Percentiles rank a stretch among this genome's conserved stretches.
Evolutionary conservation across 495 filamentous ascomycete genomes (phyloP).

Genomic region (Xylaria longipes): DNA sequence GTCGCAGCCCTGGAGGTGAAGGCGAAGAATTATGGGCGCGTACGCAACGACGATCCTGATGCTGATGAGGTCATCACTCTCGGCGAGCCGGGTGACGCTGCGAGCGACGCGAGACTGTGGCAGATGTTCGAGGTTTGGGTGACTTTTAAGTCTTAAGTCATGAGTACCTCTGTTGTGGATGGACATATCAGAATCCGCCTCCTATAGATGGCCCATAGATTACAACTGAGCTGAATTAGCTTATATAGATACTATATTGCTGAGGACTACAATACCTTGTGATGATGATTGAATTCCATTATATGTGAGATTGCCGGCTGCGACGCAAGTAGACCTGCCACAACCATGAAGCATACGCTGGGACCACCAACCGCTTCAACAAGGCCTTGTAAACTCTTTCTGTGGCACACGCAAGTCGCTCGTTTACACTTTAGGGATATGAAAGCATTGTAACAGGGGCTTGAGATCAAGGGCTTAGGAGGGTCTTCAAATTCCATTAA

Average conservation of each 20-base stretch:
- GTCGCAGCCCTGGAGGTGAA: constrained; percentile 31
- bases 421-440: background rate
- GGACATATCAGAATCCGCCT: background rate
- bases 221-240: background rate
- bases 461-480: no score
- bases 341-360: background rate
- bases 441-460: background rate
- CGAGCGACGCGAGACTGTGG: constrained; percentile 21
- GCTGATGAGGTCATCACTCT: constrained; percentile 21
- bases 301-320: background rate
- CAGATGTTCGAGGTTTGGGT: constrained; percentile 40
- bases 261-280: background rate
- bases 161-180: background rate
- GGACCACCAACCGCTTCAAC: background rate
- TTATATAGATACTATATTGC: background rate
- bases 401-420: background rate
- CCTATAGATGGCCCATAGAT: background rate
- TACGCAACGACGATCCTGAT: constrained; percentile 15
- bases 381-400: background rate
- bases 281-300: background rate
- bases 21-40: constrained; percentile 27
- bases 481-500: background rate
- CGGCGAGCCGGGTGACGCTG: constrained; percentile 2
- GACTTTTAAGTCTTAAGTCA: constrained; percentile 23
- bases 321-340: background rate